Percentiles rank a stretch among this genome's conserved stretches.
Conservation (phyloP, 1,139 yeast species). For the Geotrichum candidum region DNA sequence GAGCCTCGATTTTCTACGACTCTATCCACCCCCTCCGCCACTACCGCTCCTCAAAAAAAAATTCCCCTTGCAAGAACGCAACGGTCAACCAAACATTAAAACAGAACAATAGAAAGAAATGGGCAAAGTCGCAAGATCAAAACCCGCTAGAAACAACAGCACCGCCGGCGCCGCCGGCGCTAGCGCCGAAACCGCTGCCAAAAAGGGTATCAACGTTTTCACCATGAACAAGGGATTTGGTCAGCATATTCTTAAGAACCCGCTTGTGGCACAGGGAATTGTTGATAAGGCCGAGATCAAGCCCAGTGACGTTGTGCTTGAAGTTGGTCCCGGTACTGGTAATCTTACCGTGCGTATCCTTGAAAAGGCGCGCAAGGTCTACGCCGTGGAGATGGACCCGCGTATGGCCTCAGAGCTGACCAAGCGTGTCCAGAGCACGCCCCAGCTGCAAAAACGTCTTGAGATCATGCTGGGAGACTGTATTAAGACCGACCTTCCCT, state of each 20-base stretch:
- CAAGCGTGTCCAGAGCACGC: constrained; percentile 95
- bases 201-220: constrained; percentile 46
- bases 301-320: constrained; percentile 88
- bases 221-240: constrained; percentile 95
- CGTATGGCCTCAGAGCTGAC: constrained; percentile 98
- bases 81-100: neutral
- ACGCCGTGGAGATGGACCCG: constrained; percentile 98
- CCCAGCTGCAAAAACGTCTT: constrained; percentile 72
- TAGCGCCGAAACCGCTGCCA: constrained; percentile 5
- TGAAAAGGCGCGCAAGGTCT: constrained; percentile 85
- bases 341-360: constrained; percentile 87
- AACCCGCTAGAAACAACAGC: constrained; percentile 8
- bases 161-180: constrained; percentile 14
- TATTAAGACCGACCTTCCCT: constrained; percentile 91
- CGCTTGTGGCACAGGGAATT: constrained; percentile 94
- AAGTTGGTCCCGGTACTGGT: constrained; percentile 99
- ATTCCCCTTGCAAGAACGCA: neutral
- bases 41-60: too few species aligned
- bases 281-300: constrained; percentile 92
- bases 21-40: too few species aligned
- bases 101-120: neutral
- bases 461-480: constrained; percentile 93
- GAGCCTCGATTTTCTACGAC: too few species aligned
- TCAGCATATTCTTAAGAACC: constrained; percentile 94
- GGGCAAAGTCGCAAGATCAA: constrained; percentile 14